These are phyloP conservation scores for Miamiensis avidus DNA, from an alignment of 169 alveolate genomes.

Conservation along the genomic window DNA sequence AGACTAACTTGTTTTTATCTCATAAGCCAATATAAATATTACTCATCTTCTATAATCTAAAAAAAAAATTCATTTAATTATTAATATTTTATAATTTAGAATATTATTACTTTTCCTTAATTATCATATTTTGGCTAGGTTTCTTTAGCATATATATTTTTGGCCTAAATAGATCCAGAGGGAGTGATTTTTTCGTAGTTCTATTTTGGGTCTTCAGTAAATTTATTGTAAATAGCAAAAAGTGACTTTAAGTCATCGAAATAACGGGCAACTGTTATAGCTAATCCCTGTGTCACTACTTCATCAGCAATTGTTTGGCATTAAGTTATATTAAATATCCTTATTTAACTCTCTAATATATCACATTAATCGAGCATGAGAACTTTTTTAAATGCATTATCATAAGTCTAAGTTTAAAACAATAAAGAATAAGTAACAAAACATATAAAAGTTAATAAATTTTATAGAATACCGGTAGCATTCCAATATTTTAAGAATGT, in stretches of 20 bases:
- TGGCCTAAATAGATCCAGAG: slow-evolving; percentile 10
- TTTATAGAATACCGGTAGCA: not conserved
- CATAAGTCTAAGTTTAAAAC: slow-evolving; percentile 15
- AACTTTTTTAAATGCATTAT: slow-evolving; percentile 14
- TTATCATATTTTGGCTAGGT: not conserved
- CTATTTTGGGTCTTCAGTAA: not conserved
- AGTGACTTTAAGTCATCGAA: slow-evolving; percentile 24
- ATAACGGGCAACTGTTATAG: slow-evolving; percentile 28
- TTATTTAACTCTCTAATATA: not conserved
- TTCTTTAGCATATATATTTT: not conserved
- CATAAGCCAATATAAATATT: not conserved
- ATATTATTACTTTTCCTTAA: slow-evolving; percentile 26
- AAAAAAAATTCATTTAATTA: slow-evolving; percentile 4
- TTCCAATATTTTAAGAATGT: slow-evolving; percentile 24
- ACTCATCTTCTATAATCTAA: not conserved
- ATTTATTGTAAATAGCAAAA: slow-evolving; percentile 20
- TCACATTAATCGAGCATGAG: slow-evolving; percentile 26
- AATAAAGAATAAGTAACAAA: too few species aligned
- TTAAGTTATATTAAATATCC: not conserved
- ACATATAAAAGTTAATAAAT: too few species aligned
- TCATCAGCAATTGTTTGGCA: slow-evolving; percentile 23
- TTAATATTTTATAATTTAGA: not conserved
- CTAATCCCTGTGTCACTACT: slow-evolving; percentile 18
- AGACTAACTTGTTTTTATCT: not conserved
- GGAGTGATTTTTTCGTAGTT: slow-evolving; percentile 19